These are phyloP conservation scores for Helminthosporium solani DNA, from an alignment of 2,329 filamentous ascomycete genomes.

Conservation along the genomic window DNA sequence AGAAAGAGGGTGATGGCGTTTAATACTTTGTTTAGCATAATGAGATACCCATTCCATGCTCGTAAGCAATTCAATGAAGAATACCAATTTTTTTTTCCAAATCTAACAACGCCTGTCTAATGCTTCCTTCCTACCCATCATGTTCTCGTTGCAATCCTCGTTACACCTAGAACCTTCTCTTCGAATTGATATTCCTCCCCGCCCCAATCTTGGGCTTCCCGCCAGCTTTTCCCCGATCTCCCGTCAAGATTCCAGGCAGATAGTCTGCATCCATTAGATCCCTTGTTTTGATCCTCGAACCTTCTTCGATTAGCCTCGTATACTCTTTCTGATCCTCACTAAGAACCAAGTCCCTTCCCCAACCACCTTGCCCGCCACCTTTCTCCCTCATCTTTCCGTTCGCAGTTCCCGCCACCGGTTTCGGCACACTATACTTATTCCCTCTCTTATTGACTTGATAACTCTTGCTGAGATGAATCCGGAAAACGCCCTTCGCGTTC, in stretches of 20 bases:
- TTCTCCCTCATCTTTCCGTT: slow-evolving; percentile 69
- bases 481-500: slow-evolving; percentile 75
- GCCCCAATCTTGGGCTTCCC: slow-evolving; percentile 79
- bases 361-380: slow-evolving; percentile 80
- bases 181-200: slow-evolving; percentile 82
- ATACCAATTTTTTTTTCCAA: not conserved
- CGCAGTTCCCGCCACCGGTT: slow-evolving; percentile 76
- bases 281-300: slow-evolving; percentile 67
- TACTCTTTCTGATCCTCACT: slow-evolving; percentile 98
- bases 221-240: slow-evolving; percentile 65
- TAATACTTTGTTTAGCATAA: not conserved
- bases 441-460: slow-evolving; percentile 96
- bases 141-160: not conserved
- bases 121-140: slow-evolving; percentile 2
- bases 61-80: not conserved
- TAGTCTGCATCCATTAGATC: slow-evolving; percentile 97
- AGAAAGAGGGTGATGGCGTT: not conserved
- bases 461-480: slow-evolving; percentile 85
- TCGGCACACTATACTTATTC: slow-evolving; percentile 89
- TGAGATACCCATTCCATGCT: slow-evolving; percentile 6
- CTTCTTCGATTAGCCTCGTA: slow-evolving; percentile 60
- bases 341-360: slow-evolving; percentile 80
- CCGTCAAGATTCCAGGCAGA: slow-evolving; percentile 79
- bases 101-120: slow-evolving; percentile 6
- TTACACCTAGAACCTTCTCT: slow-evolving; percentile 52